Conservation (phyloP, 164 flowering plant genomes). For the Tetracentron sinense region DNA sequence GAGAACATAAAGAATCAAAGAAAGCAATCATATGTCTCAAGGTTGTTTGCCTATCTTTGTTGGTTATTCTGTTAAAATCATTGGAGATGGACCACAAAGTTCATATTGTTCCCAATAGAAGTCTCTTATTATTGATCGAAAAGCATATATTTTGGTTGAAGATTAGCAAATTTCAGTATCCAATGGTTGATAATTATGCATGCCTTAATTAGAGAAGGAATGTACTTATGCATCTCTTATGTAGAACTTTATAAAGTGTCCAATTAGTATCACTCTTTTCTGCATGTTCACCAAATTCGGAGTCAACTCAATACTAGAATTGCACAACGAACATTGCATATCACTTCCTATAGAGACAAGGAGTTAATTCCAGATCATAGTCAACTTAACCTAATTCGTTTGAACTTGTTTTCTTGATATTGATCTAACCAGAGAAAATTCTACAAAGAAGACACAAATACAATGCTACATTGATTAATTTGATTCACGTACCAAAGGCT, state of each 20-base stretch:
- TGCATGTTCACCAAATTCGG: not conserved
- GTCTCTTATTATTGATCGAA: not conserved
- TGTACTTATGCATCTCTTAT: not conserved
- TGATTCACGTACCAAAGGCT: slow-evolving; percentile 60
- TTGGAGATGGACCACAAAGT: not conserved
- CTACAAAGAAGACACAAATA: not conserved
- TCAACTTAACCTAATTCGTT: not conserved
- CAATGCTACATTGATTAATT: not conserved
- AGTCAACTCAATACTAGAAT: not conserved
- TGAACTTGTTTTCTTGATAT: not conserved
- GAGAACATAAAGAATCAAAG: not conserved
- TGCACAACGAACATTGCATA: too few relatives aligned
- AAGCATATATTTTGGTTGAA: not conserved
- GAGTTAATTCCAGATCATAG: not conserved
- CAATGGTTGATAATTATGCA: not conserved
- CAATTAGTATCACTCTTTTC: not conserved
- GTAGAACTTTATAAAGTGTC: not conserved
- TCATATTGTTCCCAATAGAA: not conserved
- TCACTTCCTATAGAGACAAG: not conserved
- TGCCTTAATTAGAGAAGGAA: not conserved
- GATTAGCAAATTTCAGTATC: not conserved
- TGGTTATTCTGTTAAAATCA: not conserved
- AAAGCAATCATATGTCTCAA: not conserved
- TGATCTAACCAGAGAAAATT: not conserved
- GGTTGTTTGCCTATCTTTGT: not conserved